Base-by-base conservation (phyloP, 768 basidiomycete species). In the Glaciozyma antarctica region DNA sequence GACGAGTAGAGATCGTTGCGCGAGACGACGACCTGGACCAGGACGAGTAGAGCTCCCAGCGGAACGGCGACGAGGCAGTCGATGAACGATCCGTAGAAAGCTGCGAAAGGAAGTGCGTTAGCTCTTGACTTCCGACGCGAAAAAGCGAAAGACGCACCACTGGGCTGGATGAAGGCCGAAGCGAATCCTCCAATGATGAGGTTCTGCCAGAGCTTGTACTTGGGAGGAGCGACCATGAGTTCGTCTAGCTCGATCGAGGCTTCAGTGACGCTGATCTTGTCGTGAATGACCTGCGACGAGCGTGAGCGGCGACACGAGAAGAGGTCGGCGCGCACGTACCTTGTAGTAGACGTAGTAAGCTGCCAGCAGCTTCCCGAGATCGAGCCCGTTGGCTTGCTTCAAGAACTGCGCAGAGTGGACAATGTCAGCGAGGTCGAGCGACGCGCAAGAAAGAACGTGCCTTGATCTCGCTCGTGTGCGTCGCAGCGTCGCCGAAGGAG, bases 391-490 rank as follows among this genome's bases (percentile, higher is more conserved):
- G 22, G 70, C 70, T 61, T 74, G 72, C 61, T 74, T 74, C 69
- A 73, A 69, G 67, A 74, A 74, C 72, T 71, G 65, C 0, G 28
- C 1, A n/a, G 5, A 5, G 26, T 2, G 15, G 51, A 41, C 51
- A 8, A 22, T 2, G 22, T 52, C n/a, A 21, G 55, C 9, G 34
- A 56, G 5, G 19, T 19, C 32, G 9, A n/a, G 22, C 10, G 28
- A n/a, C 2, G 54, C 43, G 24, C 38, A 32, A 24, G 38, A 12
- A 6, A 21, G 82, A 83, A n/a, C 80, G 78, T 73, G 90, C 81
- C 77, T 87, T 88, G 75, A 89, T 82, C 72, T 85, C 86, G 71
- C 84, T 86, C 7, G 88, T 91, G 60, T 88, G 86, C 3, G 89
- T 90, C 4, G 83, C 78, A 28, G 78, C 79, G 76, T 93, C 90